phyloP scores from a whole-genome alignment of 305 asterid species.

The Fraxinus nigra region DNA sequence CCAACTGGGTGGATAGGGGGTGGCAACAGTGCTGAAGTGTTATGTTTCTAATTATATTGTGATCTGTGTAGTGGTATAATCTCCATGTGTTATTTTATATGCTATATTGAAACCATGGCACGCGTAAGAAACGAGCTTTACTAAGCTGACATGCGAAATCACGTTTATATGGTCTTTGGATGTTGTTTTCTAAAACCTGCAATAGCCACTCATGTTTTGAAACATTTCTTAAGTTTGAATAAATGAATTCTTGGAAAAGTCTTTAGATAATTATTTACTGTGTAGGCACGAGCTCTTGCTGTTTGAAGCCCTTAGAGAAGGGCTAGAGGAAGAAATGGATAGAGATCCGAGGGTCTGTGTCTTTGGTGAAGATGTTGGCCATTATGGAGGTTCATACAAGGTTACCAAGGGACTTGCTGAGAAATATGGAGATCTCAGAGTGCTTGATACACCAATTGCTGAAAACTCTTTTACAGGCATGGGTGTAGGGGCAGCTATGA shows the following conservation, averaged over 20 bases:
- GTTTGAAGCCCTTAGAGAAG: constrained; percentile 81
- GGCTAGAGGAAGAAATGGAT: constrained; percentile 83
- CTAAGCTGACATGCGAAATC: background rate
- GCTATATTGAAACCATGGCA: constrained; percentile 7
- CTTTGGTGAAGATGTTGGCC: constrained; percentile 83
- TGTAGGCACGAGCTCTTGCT: constrained; percentile 72
- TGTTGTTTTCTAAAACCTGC: background rate
- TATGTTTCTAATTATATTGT: background rate
- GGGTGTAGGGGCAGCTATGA: constrained; percentile 89
- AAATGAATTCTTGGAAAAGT: background rate
- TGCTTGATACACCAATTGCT: constrained; percentile 82
- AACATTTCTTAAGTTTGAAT: background rate
- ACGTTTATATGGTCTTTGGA: background rate
- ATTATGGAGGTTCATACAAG: constrained; percentile 85
- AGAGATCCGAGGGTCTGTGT: constrained; percentile 73
- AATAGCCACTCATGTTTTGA: background rate
- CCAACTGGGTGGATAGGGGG: background rate
- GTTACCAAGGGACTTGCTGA: constrained; percentile 67
- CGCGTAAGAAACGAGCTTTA: background rate
- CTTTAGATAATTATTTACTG: constrained; percentile 4
- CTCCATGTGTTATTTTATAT: background rate
- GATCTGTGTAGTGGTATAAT: background rate
- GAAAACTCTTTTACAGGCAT: constrained; percentile 82
- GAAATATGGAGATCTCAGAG: constrained; percentile 77
- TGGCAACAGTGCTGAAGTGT: background rate